A percentile compares a stretch with the other conserved stretches of the same genome.
Evolutionary conservation across 2,329 filamentous ascomycete genomes (phyloP).

Genomic region (Fusarium redolens): DNA sequence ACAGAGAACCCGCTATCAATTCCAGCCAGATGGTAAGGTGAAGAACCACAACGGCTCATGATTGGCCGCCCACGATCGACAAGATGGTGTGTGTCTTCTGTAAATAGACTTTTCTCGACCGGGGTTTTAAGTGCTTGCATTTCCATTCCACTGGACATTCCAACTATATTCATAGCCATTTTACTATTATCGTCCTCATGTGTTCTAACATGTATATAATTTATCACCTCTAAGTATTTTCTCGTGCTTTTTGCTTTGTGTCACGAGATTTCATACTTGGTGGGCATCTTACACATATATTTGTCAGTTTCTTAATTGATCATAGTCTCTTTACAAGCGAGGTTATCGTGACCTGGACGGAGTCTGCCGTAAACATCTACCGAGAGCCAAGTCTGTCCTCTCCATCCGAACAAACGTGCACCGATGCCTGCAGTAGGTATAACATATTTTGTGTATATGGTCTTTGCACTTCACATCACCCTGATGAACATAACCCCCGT

Average conservation of each 20-base stretch:
- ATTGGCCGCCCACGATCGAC: constrained; percentile 30
- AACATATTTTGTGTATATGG: neutral
- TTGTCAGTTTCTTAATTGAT: constrained; percentile 1
- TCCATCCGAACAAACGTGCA: constrained; percentile 7
- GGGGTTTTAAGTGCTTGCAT: constrained; percentile 47
- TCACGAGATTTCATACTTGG: neutral
- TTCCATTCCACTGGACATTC: neutral
- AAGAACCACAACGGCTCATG: constrained; percentile 21
- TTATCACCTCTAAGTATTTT: neutral
- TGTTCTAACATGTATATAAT: neutral
- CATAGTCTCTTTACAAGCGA: neutral
- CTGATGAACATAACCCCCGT: neutral
- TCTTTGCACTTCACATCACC: neutral
- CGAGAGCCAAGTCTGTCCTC: constrained; percentile 1
- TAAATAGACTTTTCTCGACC: constrained; percentile 37
- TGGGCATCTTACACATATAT: neutral
- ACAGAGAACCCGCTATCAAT: constrained; percentile 3
- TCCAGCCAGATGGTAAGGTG: constrained; percentile 32
- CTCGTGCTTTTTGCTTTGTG: neutral
- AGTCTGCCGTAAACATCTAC: constrained; percentile 23
- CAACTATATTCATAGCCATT: neutral
- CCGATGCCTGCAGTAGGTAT: neutral
- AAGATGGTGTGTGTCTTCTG: constrained; percentile 13
- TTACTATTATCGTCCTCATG: neutral
- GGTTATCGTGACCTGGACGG: constrained; percentile 3